Conservation (phyloP, 2,329 filamentous ascomycete genomes). For the Hymenoscyphus fructigenus region DNA sequence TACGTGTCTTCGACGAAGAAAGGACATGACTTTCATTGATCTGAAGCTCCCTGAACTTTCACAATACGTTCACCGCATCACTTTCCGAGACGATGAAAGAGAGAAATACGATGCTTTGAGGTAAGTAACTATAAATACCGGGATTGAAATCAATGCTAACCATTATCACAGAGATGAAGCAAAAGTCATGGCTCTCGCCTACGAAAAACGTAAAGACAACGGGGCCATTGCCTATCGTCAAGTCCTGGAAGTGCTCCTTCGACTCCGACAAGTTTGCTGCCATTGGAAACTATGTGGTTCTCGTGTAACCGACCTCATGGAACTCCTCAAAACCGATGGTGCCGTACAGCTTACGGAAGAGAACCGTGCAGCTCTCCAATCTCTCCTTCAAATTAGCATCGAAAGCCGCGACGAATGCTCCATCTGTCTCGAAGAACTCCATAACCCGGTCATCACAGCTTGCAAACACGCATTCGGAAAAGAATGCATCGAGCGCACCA, state of each 20-base stretch:
- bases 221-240: slow-evolving; percentile 62
- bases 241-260: slow-evolving; percentile 77
- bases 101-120: slow-evolving; percentile 75
- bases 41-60: slow-evolving; percentile 74
- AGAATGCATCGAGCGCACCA: slow-evolving; percentile 70
- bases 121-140: slow-evolving; percentile 41
- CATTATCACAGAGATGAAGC: slow-evolving; percentile 60
- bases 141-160: slow-evolving; percentile 27
- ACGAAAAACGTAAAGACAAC: slow-evolving; percentile 48
- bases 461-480: slow-evolving; percentile 81
- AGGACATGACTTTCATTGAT: slow-evolving; percentile 87
- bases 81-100: slow-evolving; percentile 71
- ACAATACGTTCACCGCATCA: slow-evolving; percentile 74
- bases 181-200: slow-evolving; percentile 65
- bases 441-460: slow-evolving; percentile 75
- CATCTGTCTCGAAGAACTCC: slow-evolving; percentile 73
- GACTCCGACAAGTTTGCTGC: slow-evolving; percentile 83
- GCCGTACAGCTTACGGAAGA: slow-evolving; percentile 69
- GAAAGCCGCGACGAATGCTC: slow-evolving; percentile 82
- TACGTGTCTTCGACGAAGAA: slow-evolving; percentile 77
- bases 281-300: slow-evolving; percentile 82
- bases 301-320: slow-evolving; percentile 70
- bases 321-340: slow-evolving; percentile 64
- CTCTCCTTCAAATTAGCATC: slow-evolving; percentile 72
- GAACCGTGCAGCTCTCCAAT: slow-evolving; percentile 70